phyloP scores from a whole-genome alignment of 2,329 filamentous ascomycete genomes.

The Trichoderma sp. region DNA sequence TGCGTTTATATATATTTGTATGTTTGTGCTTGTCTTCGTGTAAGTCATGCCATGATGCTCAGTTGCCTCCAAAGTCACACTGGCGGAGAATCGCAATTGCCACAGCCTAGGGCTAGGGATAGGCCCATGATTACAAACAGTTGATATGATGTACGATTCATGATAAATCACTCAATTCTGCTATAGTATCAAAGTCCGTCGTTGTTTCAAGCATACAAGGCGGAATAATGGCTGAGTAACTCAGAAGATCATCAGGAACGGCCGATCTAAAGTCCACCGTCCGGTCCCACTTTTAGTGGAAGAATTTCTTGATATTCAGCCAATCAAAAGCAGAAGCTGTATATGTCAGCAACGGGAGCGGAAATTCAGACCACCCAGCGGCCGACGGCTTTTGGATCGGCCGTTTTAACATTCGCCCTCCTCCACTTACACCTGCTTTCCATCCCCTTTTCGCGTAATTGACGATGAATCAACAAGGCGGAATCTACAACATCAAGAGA shows the following conservation, averaged over 20 bases:
- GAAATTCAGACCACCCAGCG: not conserved
- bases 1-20: not conserved
- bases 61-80: not conserved
- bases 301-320: not conserved
- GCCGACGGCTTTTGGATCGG: constrained; percentile 13
- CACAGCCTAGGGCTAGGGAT: not conserved
- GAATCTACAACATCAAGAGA: not conserved
- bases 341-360: constrained; percentile 10
- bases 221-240: not conserved
- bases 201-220: not conserved
- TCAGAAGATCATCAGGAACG: not conserved
- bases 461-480: not conserved
- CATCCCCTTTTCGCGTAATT: not conserved
- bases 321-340: not conserved
- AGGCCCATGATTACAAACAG: not conserved
- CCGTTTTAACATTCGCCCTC: not conserved
- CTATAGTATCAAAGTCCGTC: not conserved
- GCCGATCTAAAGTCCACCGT: not conserved
- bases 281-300: not conserved
- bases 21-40: not conserved
- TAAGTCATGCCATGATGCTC: not conserved
- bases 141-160: not conserved
- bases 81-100: not conserved
- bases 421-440: not conserved
- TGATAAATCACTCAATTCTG: not conserved